These are phyloP conservation scores for Sequoia sempervirens DNA, from an alignment of 75 land plant genomes.

Conservation along the genomic window DNA sequence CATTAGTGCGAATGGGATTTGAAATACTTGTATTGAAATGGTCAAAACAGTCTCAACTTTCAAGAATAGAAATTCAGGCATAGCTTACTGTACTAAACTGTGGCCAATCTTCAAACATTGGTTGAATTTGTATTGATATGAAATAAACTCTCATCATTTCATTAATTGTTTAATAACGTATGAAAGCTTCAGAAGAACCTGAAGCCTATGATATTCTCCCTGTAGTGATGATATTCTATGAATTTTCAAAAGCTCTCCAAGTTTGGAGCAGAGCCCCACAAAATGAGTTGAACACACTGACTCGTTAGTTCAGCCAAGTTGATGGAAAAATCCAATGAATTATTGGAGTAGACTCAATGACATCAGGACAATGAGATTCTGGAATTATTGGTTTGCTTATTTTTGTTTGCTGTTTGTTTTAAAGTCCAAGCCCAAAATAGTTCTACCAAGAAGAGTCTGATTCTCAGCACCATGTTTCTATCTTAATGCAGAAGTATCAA, in stretches of 20 bases:
- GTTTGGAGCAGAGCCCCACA: background rate
- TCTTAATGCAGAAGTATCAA: no score
- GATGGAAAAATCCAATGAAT: background rate
- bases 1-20: background rate
- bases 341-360: no score
- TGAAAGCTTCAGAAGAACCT: no score
- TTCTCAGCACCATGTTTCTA: no score
- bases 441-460: background rate
- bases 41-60: no score
- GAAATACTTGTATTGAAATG: background rate
- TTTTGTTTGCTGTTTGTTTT: background rate
- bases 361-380: no score
- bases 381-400: no score
- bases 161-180: background rate
- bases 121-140: background rate
- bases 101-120: background rate
- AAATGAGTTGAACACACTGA: background rate
- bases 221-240: background rate
- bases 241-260: background rate
- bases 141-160: background rate
- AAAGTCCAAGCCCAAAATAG: background rate
- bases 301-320: background rate
- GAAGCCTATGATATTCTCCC: background rate
- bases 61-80: no score
- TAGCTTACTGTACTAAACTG: no score